These are phyloP conservation scores for Torrubiellomyces zombiae DNA, from an alignment of 2,329 filamentous ascomycete species.

Conservation along the genomic window DNA sequence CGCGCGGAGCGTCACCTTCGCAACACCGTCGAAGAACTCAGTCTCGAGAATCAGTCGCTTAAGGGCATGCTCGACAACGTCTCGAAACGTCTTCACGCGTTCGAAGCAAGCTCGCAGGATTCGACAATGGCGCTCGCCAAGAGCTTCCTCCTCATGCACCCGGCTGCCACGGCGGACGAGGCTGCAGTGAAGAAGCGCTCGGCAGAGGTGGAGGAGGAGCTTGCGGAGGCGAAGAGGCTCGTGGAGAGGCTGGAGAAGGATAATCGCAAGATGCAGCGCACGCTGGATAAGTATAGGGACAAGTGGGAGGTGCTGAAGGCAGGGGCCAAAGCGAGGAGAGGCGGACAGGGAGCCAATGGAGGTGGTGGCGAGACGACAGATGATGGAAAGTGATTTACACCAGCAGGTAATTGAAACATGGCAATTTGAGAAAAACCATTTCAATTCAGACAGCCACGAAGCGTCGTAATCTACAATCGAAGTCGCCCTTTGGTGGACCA, in stretches of 20 bases:
- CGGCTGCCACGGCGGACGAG: constrained; percentile 20
- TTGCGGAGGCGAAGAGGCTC: constrained; percentile 39
- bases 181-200: constrained; percentile 31
- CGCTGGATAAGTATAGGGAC: constrained; percentile 40
- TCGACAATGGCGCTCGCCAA: constrained; percentile 76
- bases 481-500: not conserved
- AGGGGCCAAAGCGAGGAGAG: constrained; percentile 37
- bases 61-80: constrained; percentile 76
- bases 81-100: constrained; percentile 74
- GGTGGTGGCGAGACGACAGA: constrained; percentile 9
- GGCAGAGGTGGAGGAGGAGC: constrained; percentile 50
- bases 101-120: constrained; percentile 82
- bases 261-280: constrained; percentile 37
- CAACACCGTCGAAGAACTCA: constrained; percentile 74
- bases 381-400: no score
- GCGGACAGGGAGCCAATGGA: constrained; percentile 25
- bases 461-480: no score
- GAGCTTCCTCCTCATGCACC: constrained; percentile 50
- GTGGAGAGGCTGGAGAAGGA: constrained; percentile 50
- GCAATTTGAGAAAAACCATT: no score
- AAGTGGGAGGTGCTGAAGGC: constrained; percentile 46
- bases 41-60: constrained; percentile 72
- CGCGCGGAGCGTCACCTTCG: constrained; percentile 27
- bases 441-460: no score
- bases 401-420: no score